phyloP scores from a whole-genome alignment of 176 grass and related monocot genomes.

The Hsuehochloa calcarea region DNA sequence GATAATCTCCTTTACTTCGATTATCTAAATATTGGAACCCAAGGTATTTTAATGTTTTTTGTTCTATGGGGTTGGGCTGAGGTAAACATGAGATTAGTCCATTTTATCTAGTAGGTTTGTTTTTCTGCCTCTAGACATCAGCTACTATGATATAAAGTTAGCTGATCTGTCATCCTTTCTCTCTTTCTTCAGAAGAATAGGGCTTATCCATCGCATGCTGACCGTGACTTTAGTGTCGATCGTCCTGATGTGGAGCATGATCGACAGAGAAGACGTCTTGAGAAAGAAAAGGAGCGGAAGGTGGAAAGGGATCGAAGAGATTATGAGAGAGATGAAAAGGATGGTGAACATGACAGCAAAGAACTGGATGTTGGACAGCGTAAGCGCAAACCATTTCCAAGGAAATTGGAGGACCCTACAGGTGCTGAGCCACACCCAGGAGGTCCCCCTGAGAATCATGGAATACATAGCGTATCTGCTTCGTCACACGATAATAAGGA shows the following conservation, averaged over 20 bases:
- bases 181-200: slow-evolving; percentile 70
- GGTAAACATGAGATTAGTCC: not conserved
- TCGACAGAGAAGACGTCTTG: slow-evolving; percentile 66
- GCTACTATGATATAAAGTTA: not conserved
- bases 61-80: not conserved
- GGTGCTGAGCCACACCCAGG: slow-evolving; percentile 58
- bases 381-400: slow-evolving; percentile 53
- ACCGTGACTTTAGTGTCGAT: slow-evolving; percentile 83
- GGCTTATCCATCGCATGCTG: slow-evolving; percentile 55
- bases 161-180: not conserved
- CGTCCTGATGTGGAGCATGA: slow-evolving; percentile 86
- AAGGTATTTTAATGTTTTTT: not conserved
- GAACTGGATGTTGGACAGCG: slow-evolving; percentile 53
- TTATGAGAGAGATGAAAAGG: slow-evolving; percentile 82
- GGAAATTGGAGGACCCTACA: slow-evolving; percentile 42
- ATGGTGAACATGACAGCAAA: slow-evolving; percentile 78
- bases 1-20: not conserved
- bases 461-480: slow-evolving; percentile 60
- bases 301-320: slow-evolving; percentile 77
- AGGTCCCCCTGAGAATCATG: slow-evolving; percentile 41
- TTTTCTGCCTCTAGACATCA: slow-evolving; percentile 3
- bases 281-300: slow-evolving; percentile 86
- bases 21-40: not conserved
- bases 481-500: slow-evolving; percentile 89
- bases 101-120: not conserved